Evolutionary conservation across 495 filamentous ascomycete genomes (phyloP).

Genomic region (Pyrenula aspistea): DNA sequence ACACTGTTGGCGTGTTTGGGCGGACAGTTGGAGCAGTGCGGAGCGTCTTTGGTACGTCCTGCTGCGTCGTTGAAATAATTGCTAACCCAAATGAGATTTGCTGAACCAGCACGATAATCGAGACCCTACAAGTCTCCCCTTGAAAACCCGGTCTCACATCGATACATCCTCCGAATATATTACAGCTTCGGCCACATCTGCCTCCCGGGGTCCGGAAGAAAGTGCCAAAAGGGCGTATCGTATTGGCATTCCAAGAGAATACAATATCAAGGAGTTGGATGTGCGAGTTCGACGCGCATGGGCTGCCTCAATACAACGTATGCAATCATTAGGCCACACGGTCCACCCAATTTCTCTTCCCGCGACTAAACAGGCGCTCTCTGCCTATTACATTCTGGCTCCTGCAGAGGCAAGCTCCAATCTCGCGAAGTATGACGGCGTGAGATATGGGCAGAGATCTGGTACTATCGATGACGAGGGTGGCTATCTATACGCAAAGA

Average conservation of each 20-base stretch:
- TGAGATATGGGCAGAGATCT: constrained; percentile 65
- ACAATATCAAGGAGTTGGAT: constrained; percentile 75
- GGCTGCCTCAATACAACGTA: constrained; percentile 39
- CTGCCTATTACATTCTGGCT: constrained; percentile 90
- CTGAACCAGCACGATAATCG: constrained; percentile 51
- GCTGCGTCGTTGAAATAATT: too few relatives aligned
- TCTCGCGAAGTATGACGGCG: constrained; percentile 92
- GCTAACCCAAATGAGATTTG: constrained; percentile 15
- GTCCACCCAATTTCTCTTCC: constrained; percentile 73
- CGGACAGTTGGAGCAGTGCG: constrained; percentile 32
- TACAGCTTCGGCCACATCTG: constrained; percentile 11
- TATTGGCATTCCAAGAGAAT: constrained; percentile 76
- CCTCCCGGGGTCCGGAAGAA: too few relatives aligned
- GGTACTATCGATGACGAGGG: constrained; percentile 16
- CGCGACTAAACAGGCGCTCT: constrained; percentile 69
- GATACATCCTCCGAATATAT: constrained; percentile 12
- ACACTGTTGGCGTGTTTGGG: constrained; percentile 80
- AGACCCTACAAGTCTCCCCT: constrained; percentile 67
- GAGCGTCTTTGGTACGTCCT: constrained; percentile 45
- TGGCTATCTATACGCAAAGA: constrained; percentile 60
- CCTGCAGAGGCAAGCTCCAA: constrained; percentile 95
- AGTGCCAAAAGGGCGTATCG: constrained; percentile 20
- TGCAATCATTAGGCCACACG: constrained; percentile 52
- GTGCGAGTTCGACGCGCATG: constrained; percentile 56
- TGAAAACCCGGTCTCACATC: constrained; percentile 35